Evolutionary conservation across 2,329 filamentous ascomycete genomes (phyloP).

Genomic region (Trichoderma hamatum): DNA sequence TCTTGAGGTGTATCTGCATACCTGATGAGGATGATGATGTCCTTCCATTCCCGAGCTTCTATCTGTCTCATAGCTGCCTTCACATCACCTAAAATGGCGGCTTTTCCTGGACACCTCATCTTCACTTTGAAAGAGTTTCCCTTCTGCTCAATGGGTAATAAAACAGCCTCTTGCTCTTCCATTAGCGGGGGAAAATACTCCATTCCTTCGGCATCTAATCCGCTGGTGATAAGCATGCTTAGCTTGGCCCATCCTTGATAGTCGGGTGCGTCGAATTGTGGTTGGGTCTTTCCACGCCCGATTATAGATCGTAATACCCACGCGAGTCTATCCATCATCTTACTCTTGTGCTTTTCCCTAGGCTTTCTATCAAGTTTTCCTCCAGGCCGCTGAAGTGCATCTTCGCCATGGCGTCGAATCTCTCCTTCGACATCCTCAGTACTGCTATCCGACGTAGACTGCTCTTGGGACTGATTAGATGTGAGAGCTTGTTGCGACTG

Average conservation of each 20-base stretch:
- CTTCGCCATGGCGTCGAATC: background rate
- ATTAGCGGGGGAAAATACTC: background rate
- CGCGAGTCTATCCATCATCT: no score
- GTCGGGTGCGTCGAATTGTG: background rate
- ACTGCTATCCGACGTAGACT: background rate
- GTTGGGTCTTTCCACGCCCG: background rate
- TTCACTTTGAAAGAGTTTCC: background rate
- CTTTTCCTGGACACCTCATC: slow-evolving; percentile 19
- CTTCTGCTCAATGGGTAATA: background rate
- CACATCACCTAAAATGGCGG: slow-evolving; percentile 27
- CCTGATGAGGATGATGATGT: slow-evolving; percentile 35
- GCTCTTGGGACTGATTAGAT: background rate
- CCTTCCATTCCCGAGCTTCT: slow-evolving; percentile 32
- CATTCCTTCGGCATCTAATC: background rate
- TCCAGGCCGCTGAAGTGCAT: background rate
- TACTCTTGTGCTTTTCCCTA: background rate
- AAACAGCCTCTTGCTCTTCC: background rate
- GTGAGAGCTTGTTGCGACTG: background rate
- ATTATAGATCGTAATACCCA: no score
- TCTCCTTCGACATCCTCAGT: background rate
- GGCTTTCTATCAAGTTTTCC: background rate
- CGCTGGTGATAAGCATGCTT: background rate
- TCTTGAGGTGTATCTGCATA: background rate
- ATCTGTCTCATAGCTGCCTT: slow-evolving; percentile 28
- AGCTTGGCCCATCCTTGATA: slow-evolving; percentile 3